A percentile compares a stretch with the other conserved stretches of the same genome.
These are phyloP conservation scores for Euphorbia schlechtendalii DNA, from an alignment of 441 rosid genomes.

Conservation along the genomic window DNA sequence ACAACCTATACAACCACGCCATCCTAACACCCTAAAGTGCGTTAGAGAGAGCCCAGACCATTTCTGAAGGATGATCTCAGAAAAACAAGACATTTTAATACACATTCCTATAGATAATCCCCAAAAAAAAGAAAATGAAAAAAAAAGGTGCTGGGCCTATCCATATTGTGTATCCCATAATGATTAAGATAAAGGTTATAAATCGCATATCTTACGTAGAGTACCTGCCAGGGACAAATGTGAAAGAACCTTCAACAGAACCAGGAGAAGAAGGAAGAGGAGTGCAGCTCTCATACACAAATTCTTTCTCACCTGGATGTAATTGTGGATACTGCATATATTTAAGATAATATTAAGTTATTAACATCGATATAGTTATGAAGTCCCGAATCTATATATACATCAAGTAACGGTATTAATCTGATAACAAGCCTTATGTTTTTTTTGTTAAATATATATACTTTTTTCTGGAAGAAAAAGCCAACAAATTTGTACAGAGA, in stretches of 20 bases:
- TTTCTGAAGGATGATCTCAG: background rate
- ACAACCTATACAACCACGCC: too few species aligned
- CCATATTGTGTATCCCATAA: too few species aligned
- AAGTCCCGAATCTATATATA: background rate
- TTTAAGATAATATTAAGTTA: slow-evolving; percentile 12
- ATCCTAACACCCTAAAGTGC: background rate
- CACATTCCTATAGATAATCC: too few species aligned
- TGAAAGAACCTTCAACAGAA: slow-evolving; percentile 72
- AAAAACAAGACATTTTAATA: background rate
- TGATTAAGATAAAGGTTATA: too few species aligned
- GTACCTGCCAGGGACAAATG: slow-evolving; percentile 92
- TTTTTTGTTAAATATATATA: background rate
- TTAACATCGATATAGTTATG: background rate
- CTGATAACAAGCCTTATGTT: background rate
- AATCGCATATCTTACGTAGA: too few species aligned
- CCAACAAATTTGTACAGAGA: background rate
- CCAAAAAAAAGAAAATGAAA: too few species aligned
- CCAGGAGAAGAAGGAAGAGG: slow-evolving; percentile 38
- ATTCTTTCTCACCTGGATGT: slow-evolving; percentile 60
- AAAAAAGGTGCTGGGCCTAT: too few species aligned
- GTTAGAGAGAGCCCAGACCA: background rate
- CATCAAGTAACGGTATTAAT: slow-evolving; percentile 1
- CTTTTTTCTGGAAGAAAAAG: background rate
- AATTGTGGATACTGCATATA: slow-evolving; percentile 60
- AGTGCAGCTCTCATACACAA: slow-evolving; percentile 66